Conservation (phyloP, 176 grass and related monocot genomes). For the Raddia distichophylla region DNA sequence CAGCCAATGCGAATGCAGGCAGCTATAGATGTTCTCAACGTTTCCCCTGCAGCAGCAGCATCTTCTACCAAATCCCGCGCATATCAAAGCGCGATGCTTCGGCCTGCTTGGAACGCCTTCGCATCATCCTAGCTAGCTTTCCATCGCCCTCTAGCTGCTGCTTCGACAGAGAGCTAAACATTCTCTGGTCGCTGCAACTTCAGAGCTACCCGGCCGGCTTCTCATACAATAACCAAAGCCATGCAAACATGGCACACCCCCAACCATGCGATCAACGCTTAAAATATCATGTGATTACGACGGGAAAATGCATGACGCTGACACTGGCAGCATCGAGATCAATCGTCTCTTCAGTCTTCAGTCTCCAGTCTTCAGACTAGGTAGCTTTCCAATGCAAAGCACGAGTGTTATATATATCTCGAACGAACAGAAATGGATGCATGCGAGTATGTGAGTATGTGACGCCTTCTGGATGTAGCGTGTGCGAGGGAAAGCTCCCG, state of each 20-base stretch:
- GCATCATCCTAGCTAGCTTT: neutral
- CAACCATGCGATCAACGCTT: neutral
- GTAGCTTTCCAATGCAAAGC: neutral
- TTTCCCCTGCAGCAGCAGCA: too few species aligned
- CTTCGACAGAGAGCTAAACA: slow-evolving; percentile 1
- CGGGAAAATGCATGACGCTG: neutral
- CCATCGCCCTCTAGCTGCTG: neutral
- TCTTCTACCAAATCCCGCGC: neutral
- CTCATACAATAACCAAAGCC: neutral
- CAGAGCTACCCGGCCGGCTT: slow-evolving; percentile 34
- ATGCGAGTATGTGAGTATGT: too few species aligned
- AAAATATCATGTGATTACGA: neutral
- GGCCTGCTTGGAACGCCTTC: neutral
- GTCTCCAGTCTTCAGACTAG: neutral
- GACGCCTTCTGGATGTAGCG: neutral
- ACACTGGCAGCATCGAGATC: neutral
- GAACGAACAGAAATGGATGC: neutral
- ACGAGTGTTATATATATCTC: neutral
- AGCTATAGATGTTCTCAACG: too few species aligned
- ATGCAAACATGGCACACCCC: neutral
- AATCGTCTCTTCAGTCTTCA: neutral
- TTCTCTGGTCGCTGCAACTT: slow-evolving; percentile 50
- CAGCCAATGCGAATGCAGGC: too few species aligned
- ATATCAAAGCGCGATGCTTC: neutral
- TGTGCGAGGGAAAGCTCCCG: neutral